phyloP scores from a whole-genome alignment of 768 basidiomycete species.

The Cyathus striatus region DNA sequence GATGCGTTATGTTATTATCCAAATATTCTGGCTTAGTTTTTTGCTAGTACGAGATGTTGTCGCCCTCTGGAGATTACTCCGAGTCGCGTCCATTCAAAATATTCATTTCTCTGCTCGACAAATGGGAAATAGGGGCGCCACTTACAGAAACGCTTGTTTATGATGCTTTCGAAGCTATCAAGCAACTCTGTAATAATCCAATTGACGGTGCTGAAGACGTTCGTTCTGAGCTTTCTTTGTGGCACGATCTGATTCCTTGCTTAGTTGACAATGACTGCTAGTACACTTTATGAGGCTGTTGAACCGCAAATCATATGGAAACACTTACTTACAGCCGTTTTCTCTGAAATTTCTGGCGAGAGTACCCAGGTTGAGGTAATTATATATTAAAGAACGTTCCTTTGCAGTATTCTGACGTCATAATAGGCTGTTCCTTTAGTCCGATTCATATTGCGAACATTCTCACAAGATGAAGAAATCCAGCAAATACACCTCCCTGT shows the following conservation, averaged over 20 bases:
- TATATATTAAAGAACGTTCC: slow-evolving; percentile 3
- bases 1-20: slow-evolving; percentile 2
- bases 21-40: background rate
- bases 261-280: slow-evolving; percentile 77
- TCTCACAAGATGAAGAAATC: slow-evolving; percentile 88
- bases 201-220: slow-evolving; percentile 61
- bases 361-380: slow-evolving; percentile 43
- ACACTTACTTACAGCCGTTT: slow-evolving; percentile 54
- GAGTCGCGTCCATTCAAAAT: slow-evolving; percentile 91
- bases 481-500: slow-evolving; percentile 77
- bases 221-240: slow-evolving; percentile 12
- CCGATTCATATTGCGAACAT: slow-evolving; percentile 66
- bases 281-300: slow-evolving; percentile 85
- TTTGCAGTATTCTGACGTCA: slow-evolving; percentile 1
- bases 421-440: slow-evolving; percentile 62
- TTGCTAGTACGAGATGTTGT: slow-evolving; percentile 68
- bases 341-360: slow-evolving; percentile 46
- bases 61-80: slow-evolving; percentile 65
- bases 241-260: slow-evolving; percentile 1
- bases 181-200: slow-evolving; percentile 44
- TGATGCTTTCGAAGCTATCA: slow-evolving; percentile 75
- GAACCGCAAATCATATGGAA: slow-evolving; percentile 90
- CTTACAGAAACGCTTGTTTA: slow-evolving; percentile 77
- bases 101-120: slow-evolving; percentile 91
- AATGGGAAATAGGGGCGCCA: slow-evolving; percentile 89